A percentile compares a stretch with the other conserved stretches of the same genome.
Conservation (phyloP, 1,139 yeast species). For the Kodamaea ohmeri region DNA sequence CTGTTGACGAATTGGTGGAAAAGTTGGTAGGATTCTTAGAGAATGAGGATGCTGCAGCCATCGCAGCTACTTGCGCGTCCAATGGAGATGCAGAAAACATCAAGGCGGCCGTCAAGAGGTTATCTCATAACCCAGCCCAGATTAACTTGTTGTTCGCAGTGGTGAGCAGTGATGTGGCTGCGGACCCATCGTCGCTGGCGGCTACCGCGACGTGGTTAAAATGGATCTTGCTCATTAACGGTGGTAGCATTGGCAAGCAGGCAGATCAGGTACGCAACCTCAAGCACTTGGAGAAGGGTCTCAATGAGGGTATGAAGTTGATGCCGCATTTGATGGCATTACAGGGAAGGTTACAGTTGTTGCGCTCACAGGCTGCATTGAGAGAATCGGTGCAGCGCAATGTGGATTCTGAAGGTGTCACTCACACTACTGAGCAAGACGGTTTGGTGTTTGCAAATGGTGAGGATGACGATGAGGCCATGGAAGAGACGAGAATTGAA, state of each 20-base stretch:
- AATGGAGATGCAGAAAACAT: constrained; percentile 34
- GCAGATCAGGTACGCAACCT: constrained; percentile 30
- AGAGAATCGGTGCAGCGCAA: constrained; percentile 27
- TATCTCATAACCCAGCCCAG: constrained; percentile 19
- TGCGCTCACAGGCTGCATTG: constrained; percentile 39
- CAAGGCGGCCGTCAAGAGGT: constrained; percentile 31
- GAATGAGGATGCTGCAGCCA: constrained; percentile 12
- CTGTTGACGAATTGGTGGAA: constrained; percentile 25
- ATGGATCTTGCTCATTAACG: constrained; percentile 47
- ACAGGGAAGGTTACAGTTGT: constrained; percentile 44
- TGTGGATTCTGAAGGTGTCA: constrained; percentile 15
- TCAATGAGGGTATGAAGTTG: constrained; percentile 31
- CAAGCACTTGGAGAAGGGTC: constrained; percentile 29
- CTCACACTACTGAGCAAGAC: constrained; percentile 19
- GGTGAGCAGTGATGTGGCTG: constrained; percentile 34
- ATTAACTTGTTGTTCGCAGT: constrained; percentile 32
- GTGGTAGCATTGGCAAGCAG: constrained; percentile 38
- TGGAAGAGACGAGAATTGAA: constrained; percentile 15
- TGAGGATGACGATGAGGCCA: constrained; percentile 36
- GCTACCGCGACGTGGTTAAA: constrained; percentile 47
- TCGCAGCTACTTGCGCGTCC: constrained; percentile 33
- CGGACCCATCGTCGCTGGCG: constrained; percentile 31
- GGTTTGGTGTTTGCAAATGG: constrained; percentile 38
- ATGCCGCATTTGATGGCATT: constrained; percentile 41
- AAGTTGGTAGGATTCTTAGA: constrained; percentile 20